Conservation (phyloP, 495 filamentous ascomycete species). For the Rhypophila decipiens region DNA sequence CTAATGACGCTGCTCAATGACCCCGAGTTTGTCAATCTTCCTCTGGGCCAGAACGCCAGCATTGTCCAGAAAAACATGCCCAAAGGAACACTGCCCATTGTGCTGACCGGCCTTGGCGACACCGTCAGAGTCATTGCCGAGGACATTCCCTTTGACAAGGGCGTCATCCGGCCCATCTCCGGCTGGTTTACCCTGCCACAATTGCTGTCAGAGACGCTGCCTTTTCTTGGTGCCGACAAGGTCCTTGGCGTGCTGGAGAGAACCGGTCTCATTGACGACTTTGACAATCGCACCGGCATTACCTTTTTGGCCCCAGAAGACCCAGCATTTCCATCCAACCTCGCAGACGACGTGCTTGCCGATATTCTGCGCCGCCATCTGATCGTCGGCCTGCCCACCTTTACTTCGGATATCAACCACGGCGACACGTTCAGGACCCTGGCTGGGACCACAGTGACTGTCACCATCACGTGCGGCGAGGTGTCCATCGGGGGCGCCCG, state of each 20-base stretch:
- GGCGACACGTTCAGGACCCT: constrained; percentile 8
- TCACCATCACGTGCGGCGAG: constrained; percentile 5
- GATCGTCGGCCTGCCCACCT: constrained; percentile 2
- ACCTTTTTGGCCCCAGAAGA: constrained; percentile 7
- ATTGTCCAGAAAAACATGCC: constrained; percentile 9
- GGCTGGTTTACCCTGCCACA: constrained; percentile 4
- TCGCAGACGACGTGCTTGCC: constrained; percentile 3
- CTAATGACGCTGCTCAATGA: constrained; percentile 5
- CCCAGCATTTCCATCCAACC: neutral
- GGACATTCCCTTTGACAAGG: constrained; percentile 6
- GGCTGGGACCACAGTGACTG: constrained; percentile 5
- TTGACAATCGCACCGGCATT: constrained; percentile 3
- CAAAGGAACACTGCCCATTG: constrained; percentile 2
- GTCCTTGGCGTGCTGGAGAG: neutral
- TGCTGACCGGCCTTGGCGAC: constrained; percentile 6
- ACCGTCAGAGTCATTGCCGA: constrained; percentile 3
- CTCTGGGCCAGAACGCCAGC: constrained; percentile 5
- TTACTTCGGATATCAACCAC: constrained; percentile 7
- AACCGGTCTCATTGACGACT: constrained; percentile 1
- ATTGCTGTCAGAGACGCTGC: constrained; percentile 2
- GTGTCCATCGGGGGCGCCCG: constrained; percentile 7
- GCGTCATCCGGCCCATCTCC: constrained; percentile 7
- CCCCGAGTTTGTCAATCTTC: constrained; percentile 5
- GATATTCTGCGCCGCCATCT: constrained; percentile 3
- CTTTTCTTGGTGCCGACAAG: constrained; percentile 5